Conservation (phyloP, 2,329 filamentous ascomycete species). For the Stagonosporopsis tanaceti region DNA sequence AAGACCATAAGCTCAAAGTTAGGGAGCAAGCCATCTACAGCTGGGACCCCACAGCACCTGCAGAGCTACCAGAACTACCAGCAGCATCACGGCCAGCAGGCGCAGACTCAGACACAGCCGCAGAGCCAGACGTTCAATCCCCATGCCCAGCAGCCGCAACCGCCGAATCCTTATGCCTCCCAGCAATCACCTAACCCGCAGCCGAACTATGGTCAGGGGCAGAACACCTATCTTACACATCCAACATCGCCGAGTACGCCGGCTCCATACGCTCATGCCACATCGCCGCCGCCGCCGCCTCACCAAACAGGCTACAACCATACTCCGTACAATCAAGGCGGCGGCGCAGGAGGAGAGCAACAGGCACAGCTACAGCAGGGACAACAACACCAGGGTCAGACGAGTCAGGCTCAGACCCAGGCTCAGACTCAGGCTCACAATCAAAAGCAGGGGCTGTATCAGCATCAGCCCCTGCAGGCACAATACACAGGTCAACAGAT, state of each 20-base stretch:
- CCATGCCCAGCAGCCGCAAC: constrained; percentile 26
- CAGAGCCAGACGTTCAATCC: constrained; percentile 27
- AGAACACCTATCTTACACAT: constrained; percentile 40
- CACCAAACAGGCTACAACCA: constrained; percentile 21
- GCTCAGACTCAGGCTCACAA: neutral
- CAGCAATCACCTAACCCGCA: constrained; percentile 41
- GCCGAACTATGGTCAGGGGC: constrained; percentile 33
- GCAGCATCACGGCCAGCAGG: constrained; percentile 34
- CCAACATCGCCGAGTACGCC: constrained; percentile 24
- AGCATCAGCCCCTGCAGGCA: constrained; percentile 20
- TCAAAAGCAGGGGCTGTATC: constrained; percentile 15
- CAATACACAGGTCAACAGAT: constrained; percentile 35
- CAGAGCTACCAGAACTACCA: constrained; percentile 46
- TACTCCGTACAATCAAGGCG: constrained; percentile 24
- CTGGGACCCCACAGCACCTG: constrained; percentile 37
- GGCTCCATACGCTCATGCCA: constrained; percentile 19
- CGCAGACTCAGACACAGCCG: constrained; percentile 25
- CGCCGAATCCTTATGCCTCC: constrained; percentile 28
- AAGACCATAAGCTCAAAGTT: constrained; percentile 49
- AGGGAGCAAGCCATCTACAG: constrained; percentile 34
- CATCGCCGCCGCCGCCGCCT: constrained; percentile 28
- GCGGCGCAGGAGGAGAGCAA: constrained; percentile 13
- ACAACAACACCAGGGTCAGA: constrained; percentile 20
- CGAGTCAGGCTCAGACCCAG: constrained; percentile 1
- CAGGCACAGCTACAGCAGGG: constrained; percentile 22